Evolutionary conservation across 768 basidiomycete species (phyloP).

Genomic region (Fomitopsis serialis): DNA sequence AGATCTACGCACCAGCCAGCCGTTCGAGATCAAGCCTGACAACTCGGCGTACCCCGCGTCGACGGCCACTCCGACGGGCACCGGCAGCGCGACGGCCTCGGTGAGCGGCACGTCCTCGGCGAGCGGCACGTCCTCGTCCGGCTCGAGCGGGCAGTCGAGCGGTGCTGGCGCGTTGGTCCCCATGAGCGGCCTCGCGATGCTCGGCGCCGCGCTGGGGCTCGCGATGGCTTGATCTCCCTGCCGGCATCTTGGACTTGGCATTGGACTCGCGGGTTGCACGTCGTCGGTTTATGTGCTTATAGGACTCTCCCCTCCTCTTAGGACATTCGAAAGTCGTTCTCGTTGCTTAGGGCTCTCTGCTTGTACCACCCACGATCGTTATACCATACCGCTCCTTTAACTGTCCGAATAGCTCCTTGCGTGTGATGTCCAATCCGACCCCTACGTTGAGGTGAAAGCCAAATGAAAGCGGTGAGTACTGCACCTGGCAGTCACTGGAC

Average conservation of each 20-base stretch:
- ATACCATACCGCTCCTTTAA: background rate
- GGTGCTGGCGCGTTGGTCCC: conserved; percentile 13
- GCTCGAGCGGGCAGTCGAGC: conserved; percentile 9
- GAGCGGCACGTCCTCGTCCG: conserved; percentile 18
- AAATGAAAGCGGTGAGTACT: no score
- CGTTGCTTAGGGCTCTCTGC: background rate
- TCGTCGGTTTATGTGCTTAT: background rate
- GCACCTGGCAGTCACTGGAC: no score
- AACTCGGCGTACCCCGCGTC: conserved; percentile 49
- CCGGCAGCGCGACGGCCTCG: conserved; percentile 14
- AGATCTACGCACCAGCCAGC: conserved; percentile 51
- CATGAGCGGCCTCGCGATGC: conserved; percentile 14
- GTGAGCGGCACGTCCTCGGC: conserved; percentile 19
- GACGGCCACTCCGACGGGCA: conserved; percentile 25
- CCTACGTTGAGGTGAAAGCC: no score
- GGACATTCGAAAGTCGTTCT: background rate
- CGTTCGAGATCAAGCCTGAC: conserved; percentile 56
- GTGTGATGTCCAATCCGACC: no score
- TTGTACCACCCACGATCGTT: background rate
- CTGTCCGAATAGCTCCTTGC: no score
- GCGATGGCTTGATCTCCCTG: background rate
- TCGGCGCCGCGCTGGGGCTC: conserved; percentile 15
- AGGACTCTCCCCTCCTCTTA: background rate
- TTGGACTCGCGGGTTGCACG: background rate
- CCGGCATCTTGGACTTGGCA: background rate